phyloP scores from a whole-genome alignment of 83 land plant species.

The Picea engelmannii region DNA sequence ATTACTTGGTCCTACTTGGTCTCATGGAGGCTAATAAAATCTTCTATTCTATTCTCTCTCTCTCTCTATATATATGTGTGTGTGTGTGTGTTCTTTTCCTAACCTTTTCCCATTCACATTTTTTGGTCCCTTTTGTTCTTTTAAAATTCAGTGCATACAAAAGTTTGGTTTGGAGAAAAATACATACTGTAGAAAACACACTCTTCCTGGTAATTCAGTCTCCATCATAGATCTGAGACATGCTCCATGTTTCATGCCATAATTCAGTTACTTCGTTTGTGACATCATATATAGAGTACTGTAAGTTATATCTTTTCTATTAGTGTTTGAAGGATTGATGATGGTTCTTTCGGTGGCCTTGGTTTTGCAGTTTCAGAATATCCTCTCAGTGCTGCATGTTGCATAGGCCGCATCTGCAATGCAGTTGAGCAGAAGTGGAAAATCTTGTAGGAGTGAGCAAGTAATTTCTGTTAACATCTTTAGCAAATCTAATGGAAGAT shows the following conservation, averaged over 20 bases:
- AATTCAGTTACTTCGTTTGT: background rate
- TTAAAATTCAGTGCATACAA: background rate
- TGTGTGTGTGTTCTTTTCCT: background rate
- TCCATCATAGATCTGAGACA: background rate
- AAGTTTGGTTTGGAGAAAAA: background rate
- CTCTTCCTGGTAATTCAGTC: background rate
- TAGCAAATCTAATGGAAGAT: background rate
- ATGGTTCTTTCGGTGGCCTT: slow-evolving; percentile 34
- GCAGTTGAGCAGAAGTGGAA: slow-evolving; percentile 68
- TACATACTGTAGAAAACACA: background rate
- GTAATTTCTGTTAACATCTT: background rate
- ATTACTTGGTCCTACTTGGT: too few relatives aligned
- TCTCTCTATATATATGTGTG: background rate
- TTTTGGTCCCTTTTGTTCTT: background rate
- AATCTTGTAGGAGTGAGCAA: slow-evolving; percentile 30
- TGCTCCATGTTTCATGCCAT: background rate
- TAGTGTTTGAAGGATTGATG: too few relatives aligned
- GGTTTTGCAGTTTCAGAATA: slow-evolving; percentile 78
- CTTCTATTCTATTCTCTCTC: too few relatives aligned
- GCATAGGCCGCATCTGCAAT: slow-evolving; percentile 54
- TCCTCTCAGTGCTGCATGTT: slow-evolving; percentile 82
- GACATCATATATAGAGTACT: too few relatives aligned
- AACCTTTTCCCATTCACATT: background rate
- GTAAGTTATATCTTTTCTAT: too few relatives aligned
- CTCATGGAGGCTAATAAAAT: too few relatives aligned